Conservation (phyloP, 2,329 filamentous ascomycete species). For the Penicillium freii region DNA sequence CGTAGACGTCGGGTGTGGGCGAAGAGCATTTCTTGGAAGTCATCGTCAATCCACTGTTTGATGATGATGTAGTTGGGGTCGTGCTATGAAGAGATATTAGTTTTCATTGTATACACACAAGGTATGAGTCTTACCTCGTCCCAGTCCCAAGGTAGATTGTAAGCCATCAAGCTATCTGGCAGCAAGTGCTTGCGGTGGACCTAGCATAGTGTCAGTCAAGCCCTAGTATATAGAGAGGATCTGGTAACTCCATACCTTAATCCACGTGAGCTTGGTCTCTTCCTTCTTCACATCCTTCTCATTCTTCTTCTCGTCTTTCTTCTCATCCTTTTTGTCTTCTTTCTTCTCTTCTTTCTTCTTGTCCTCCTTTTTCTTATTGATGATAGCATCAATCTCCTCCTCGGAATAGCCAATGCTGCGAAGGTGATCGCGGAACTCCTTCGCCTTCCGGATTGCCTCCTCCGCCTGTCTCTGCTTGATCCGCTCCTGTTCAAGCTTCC, state of each 20-base stretch:
- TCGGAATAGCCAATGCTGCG: conserved; percentile 42
- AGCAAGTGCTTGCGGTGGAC: conserved; percentile 48
- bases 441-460: conserved; percentile 31
- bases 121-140: conserved; percentile 40
- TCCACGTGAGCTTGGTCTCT: conserved; percentile 39
- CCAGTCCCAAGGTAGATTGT: conserved; percentile 47
- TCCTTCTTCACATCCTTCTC: conserved; percentile 31
- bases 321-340: conserved; percentile 31
- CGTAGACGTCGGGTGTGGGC: conserved; percentile 66
- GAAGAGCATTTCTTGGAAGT: conserved; percentile 70
- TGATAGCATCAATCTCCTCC: conserved; percentile 43
- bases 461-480: conserved; percentile 33
- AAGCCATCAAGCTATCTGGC: conserved; percentile 49
- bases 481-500: conserved; percentile 34
- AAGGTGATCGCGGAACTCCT: conserved; percentile 38
- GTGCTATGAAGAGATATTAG: conserved; percentile 26
- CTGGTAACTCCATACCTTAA: conserved; percentile 37
- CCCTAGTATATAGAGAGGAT: background rate
- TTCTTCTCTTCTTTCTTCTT: conserved; percentile 28
- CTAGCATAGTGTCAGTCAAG: conserved; percentile 24
- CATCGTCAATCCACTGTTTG: conserved; percentile 69
- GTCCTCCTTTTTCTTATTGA: conserved; percentile 42
- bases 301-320: conserved; percentile 42
- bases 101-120: background rate
- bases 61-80: conserved; percentile 71